These are phyloP conservation scores for Salmacisia buchloeana DNA, from an alignment of 1,284 basidiomycete species.

Conservation along the genomic window DNA sequence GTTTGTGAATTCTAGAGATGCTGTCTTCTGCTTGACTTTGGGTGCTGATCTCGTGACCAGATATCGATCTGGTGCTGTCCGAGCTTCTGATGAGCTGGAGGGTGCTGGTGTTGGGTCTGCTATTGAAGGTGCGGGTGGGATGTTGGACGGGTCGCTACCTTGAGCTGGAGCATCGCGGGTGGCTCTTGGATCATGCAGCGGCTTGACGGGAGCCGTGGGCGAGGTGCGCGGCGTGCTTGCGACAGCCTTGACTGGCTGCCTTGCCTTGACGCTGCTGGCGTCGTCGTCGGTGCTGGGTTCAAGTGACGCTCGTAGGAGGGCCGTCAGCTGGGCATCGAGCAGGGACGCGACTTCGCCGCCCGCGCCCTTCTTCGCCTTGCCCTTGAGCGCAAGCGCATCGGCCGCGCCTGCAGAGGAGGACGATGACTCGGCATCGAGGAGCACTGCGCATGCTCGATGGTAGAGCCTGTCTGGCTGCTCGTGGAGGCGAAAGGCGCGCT, in stretches of 20 bases:
- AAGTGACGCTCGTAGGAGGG: neutral
- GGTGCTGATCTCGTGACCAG: too few species aligned
- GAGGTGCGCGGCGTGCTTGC: neutral
- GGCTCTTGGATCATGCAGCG: neutral
- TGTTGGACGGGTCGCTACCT: too few species aligned
- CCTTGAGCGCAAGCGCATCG: too few species aligned
- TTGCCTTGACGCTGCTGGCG: conserved; percentile 15
- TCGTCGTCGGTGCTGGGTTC: conserved; percentile 24
- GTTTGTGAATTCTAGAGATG: too few species aligned
- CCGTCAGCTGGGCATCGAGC: conserved; percentile 13
- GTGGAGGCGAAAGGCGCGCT: conserved; percentile 38
- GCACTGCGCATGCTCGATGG: conserved; percentile 29
- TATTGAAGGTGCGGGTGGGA: neutral
- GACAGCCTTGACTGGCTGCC: neutral
- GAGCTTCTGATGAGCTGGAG: neutral
- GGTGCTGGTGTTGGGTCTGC: neutral
- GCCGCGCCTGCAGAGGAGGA: too few species aligned
- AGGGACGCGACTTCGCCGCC: conserved; percentile 23
- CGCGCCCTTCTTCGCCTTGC: neutral
- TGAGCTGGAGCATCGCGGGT: too few species aligned
- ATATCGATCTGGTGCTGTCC: too few species aligned
- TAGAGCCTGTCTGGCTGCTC: conserved; percentile 32
- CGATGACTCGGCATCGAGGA: conserved; percentile 15
- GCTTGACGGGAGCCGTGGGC: neutral
- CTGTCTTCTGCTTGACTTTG: too few species aligned